Evolutionary conservation across 345 rosid genomes (phyloP).

Genomic region (Acer campestre): DNA sequence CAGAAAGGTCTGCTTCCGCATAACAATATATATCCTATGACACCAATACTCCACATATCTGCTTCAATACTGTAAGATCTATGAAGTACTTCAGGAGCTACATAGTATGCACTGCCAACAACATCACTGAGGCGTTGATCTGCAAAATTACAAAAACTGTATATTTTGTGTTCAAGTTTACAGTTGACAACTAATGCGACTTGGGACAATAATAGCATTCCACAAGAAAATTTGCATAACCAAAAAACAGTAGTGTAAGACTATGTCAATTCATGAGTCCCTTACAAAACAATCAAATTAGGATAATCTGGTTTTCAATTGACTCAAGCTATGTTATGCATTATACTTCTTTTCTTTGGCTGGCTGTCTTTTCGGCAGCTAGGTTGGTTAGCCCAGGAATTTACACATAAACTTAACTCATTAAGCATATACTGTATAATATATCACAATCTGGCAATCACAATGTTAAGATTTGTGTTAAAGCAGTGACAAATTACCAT

Average conservation of each 20-base stretch:
- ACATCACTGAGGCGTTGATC: constrained; percentile 95
- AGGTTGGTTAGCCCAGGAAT: not conserved
- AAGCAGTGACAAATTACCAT: too few relatives aligned
- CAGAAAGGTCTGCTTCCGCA: constrained; percentile 99
- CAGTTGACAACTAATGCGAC: not conserved
- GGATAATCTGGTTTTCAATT: not conserved
- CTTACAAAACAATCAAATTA: not conserved
- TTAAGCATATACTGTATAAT: too few relatives aligned
- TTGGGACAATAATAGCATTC: not conserved
- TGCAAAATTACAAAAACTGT: constrained; percentile 37
- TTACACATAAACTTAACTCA: too few relatives aligned
- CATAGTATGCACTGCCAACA: constrained; percentile 99
- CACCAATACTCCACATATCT: constrained; percentile 98
- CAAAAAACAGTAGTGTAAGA: not conserved
- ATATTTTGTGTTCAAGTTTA: constrained; percentile 22
- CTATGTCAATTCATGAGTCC: not conserved
- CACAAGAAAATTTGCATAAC: not conserved
- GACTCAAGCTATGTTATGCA: not conserved
- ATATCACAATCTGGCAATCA: too few relatives aligned
- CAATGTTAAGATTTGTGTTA: too few relatives aligned
- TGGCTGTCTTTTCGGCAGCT: not conserved
- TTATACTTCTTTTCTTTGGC: not conserved
- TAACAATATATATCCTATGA: constrained; percentile 83
- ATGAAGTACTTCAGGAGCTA: constrained; percentile 98
- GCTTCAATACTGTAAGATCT: constrained; percentile 93